Base-by-base conservation (phyloP, 2,329 filamentous ascomycete species). In the Monosporascus ibericus region DNA sequence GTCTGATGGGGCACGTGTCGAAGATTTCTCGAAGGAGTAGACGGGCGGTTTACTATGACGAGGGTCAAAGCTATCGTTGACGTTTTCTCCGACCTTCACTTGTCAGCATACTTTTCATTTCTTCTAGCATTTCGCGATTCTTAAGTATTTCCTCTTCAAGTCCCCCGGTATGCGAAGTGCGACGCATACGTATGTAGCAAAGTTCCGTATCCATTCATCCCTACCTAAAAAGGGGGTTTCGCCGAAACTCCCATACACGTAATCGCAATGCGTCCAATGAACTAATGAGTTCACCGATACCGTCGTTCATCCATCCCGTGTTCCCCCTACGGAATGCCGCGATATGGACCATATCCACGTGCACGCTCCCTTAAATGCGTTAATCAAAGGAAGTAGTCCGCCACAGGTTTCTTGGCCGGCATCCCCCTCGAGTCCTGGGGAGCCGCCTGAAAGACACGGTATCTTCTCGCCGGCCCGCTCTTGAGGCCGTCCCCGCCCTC, bases 321-420 rank as follows among this genome's bases (percentile, higher is more conserved):
- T 30, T 30, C 27, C 27, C 9, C 9, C 2, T 30, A 11, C 11
- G 27, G 27, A 30, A 9, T 11, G 27, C 27, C 27, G 27, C 27
- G 9, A 30, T n/a, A 25, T 47, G 37, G 40, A 17, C 8, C n/a
- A 48, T 37, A 18, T 3, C 9, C 22, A 4, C 17, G 36, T 44
- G 14, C n/a, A 30, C 27, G 27, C 27, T 11, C 37, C 17, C n/a
- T 2, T 18, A 37, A 25, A 14, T 20, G 39, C 22, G 18, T 37
- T 6, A 42, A 47, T 70, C 68, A 85, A 72, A 99, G 75, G 71
- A 99, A 99, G 75, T 97, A 99, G 73, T 97, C 92, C 15, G 91
- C 91, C 50, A 96, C 90, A 3, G 94, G 94, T 72, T 97, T 97
- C 81, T 99, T 99, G 3, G 94, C 94, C 54, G 94, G 94, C 94